Base-by-base conservation (phyloP, 352 stramenopile genomes). In the Pythium dissotocum region DNA sequence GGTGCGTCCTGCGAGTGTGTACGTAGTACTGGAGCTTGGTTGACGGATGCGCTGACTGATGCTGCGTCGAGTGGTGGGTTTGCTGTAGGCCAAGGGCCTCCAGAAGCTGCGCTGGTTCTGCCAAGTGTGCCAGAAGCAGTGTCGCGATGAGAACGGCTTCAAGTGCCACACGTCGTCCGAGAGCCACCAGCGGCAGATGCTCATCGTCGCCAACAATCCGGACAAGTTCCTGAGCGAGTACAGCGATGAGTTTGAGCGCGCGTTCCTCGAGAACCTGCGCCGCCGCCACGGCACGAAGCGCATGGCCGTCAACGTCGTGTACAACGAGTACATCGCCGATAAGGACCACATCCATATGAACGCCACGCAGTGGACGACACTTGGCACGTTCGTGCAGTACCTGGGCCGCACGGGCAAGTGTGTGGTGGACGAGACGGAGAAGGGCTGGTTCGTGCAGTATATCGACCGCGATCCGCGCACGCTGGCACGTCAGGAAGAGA, bases 311-410 rank as follows among this genome's bases (percentile, higher is more conserved):
- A 99, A 99, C 58, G 85, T 91, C 53, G 88, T 99, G 4, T 99
- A 99, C 85, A 98, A 99, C 78, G 97, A 99, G 79, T 98, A 99
- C 68, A 99, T 99, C 76, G 76, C 91, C 13, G 97, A 99, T 85
- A 99, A 99, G 79, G 67, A 98, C 63, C 98, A 99, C 76, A 83
- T 99, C 53, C 98, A 99, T 77, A 99, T 99, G 98, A 99, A 99
- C 80, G 88, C 97, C 0, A 99, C 98, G 18, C 93, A 98, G 66
- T 99, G 97, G 97, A 89, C 88, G 28, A 98, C 97, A 21, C 85
- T 99, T 51, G 93, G 90, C 6, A 86, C 90, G 46, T 99, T 99
- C 81, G 93, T 99, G 14, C 95, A 99, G 83, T 99, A 99, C 77
- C 85, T 99, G 30, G 98, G 97, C 2, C 98, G 98, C 69, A 98